Conservation (phyloP, 2,329 filamentous ascomycete genomes). For the Calonectria pseudoturangicola region DNA sequence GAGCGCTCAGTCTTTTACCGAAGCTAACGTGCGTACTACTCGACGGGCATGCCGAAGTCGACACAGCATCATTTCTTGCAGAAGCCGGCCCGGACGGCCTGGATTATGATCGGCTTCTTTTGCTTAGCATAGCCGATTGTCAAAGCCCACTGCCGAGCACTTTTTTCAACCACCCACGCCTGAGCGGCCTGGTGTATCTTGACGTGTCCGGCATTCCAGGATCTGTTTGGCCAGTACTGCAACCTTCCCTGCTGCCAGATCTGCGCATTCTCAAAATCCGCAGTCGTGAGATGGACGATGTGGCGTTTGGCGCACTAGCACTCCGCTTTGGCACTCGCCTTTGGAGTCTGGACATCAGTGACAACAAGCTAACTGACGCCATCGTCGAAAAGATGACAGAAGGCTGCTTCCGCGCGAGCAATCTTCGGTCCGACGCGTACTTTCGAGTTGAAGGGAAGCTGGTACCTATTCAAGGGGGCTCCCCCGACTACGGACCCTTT, state of each 20-base stretch:
- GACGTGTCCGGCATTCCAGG: slow-evolving; percentile 71
- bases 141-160: slow-evolving; percentile 61
- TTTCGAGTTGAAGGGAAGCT: slow-evolving; percentile 69
- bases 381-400: slow-evolving; percentile 58
- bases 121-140: slow-evolving; percentile 69
- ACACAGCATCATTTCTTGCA: slow-evolving; percentile 61
- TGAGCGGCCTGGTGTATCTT: slow-evolving; percentile 69
- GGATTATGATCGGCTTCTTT: slow-evolving; percentile 30
- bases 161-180: slow-evolving; percentile 62
- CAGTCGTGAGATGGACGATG: slow-evolving; percentile 68
- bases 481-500: slow-evolving; percentile 63
- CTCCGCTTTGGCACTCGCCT: slow-evolving; percentile 63
- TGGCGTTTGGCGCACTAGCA: slow-evolving; percentile 53
- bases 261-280: slow-evolving; percentile 72
- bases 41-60: slow-evolving; percentile 67
- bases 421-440: slow-evolving; percentile 61
- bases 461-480: slow-evolving; percentile 54
- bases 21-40: slow-evolving; percentile 68
- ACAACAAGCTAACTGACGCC: slow-evolving; percentile 71
- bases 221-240: slow-evolving; percentile 62
- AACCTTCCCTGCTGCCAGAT: slow-evolving; percentile 62
- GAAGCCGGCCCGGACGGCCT: slow-evolving; percentile 36
- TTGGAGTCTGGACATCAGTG: slow-evolving; percentile 74
- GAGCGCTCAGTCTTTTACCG: slow-evolving; percentile 64
- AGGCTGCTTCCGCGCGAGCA: slow-evolving; percentile 57